Conservation (phyloP, 1,284 basidiomycete genomes). For the Irpex sp. region DNA sequence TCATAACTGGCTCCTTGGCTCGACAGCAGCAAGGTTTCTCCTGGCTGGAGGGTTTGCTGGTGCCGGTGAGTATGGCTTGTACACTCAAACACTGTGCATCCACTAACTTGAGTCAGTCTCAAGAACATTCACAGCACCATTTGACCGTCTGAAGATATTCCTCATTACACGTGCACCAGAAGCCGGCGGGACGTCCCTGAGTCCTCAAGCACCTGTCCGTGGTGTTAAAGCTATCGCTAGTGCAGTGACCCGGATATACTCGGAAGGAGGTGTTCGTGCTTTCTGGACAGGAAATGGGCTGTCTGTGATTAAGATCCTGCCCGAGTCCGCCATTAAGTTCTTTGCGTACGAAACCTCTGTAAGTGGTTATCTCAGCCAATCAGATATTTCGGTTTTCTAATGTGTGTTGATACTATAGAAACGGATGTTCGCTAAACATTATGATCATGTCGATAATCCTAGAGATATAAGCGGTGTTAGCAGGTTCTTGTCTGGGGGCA, state of each 20-base stretch:
- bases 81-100: constrained; percentile 6
- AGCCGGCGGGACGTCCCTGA: constrained; percentile 60
- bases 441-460: constrained; percentile 91
- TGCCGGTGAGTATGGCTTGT: constrained; percentile 66
- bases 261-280: constrained; percentile 87
- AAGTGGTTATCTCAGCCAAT: constrained; percentile 40
- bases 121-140: constrained; percentile 95
- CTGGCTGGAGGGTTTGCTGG: constrained; percentile 95
- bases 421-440: constrained; percentile 92
- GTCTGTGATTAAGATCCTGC: constrained; percentile 93
- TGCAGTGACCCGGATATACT: constrained; percentile 86
- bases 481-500: constrained; percentile 94
- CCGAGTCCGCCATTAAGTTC: constrained; percentile 99
- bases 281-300: constrained; percentile 95
- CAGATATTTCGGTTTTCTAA: constrained; percentile 18
- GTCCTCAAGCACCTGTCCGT: constrained; percentile 53
- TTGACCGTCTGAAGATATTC: constrained; percentile 97
- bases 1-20: constrained; percentile 73
- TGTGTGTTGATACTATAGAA: constrained; percentile 61
- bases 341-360: constrained; percentile 94
- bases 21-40: constrained; percentile 89
- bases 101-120: constrained; percentile 67
- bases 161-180: constrained; percentile 90
- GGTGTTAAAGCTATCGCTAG: constrained; percentile 78
- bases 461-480: constrained; percentile 92